phyloP scores from a whole-genome alignment of 768 basidiomycete genomes.

The Pisolithus orientalis region DNA sequence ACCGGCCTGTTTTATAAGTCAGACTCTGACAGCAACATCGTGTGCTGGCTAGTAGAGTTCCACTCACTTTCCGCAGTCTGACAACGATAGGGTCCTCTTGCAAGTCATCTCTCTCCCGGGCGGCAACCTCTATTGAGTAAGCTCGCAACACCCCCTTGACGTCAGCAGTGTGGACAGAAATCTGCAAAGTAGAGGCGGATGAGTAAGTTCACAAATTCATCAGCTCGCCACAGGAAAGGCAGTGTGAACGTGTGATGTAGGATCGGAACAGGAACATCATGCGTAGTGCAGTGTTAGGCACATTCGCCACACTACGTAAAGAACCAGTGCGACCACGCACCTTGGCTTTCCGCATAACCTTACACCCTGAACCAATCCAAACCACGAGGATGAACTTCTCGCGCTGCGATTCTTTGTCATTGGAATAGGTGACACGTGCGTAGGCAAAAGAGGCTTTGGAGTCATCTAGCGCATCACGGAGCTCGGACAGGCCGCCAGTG shows the following conservation, averaged over 20 bases:
- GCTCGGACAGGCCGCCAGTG: slow-evolving; percentile 71
- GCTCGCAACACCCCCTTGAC: slow-evolving; percentile 75
- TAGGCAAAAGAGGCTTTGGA: slow-evolving; percentile 80
- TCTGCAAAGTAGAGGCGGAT: slow-evolving; percentile 39
- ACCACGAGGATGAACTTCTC: slow-evolving; percentile 86
- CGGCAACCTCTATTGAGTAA: slow-evolving; percentile 86
- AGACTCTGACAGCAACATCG: slow-evolving; percentile 9
- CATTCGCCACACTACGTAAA: slow-evolving; percentile 15
- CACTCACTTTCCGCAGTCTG: slow-evolving; percentile 72
- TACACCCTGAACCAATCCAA: slow-evolving; percentile 79
- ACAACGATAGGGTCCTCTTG: slow-evolving; percentile 82
- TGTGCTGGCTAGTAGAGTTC: neutral
- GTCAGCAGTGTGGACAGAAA: slow-evolving; percentile 87
- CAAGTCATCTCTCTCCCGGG: slow-evolving; percentile 76
- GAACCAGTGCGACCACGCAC: slow-evolving; percentile 33
- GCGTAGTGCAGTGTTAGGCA: slow-evolving; percentile 9
- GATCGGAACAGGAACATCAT: slow-evolving; percentile 3
- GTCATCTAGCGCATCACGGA: slow-evolving; percentile 65
- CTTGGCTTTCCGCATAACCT: slow-evolving; percentile 91
- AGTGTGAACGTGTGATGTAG: slow-evolving; percentile 14
- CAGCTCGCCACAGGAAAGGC: slow-evolving; percentile 17
- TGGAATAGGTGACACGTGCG: slow-evolving; percentile 75
- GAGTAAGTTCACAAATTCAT: slow-evolving; percentile 24
- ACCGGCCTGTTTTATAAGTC: slow-evolving; percentile 52
- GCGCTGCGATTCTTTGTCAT: slow-evolving; percentile 79